These are phyloP conservation scores for Breynia disticha DNA, from an alignment of 441 rosid species.

Conservation along the genomic window DNA sequence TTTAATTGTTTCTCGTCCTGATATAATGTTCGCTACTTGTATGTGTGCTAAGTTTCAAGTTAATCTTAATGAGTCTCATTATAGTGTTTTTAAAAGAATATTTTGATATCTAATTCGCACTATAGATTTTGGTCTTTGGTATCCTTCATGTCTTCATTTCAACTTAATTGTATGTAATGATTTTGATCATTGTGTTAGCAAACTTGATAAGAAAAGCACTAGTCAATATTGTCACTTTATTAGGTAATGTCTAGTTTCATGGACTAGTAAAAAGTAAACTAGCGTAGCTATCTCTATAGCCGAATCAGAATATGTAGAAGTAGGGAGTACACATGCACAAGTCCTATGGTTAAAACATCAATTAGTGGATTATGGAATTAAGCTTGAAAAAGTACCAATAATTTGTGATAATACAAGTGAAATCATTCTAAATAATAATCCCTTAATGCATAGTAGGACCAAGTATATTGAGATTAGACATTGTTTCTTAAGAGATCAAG, in stretches of 20 bases:
- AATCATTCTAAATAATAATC: no score
- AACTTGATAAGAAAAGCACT: neutral
- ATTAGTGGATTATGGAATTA: no score
- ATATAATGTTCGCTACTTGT: neutral
- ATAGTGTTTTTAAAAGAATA: neutral
- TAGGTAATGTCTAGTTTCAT: neutral
- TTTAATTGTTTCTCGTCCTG: neutral
- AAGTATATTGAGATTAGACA: no score
- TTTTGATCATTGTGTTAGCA: neutral
- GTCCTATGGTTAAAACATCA: neutral
- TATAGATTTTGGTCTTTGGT: no score
- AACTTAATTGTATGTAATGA: neutral
- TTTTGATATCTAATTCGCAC: neutral
- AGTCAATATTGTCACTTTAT: neutral
- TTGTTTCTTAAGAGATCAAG: no score
- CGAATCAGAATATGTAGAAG: neutral
- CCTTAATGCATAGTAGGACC: no score
- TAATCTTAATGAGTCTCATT: neutral
- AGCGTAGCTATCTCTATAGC: neutral
- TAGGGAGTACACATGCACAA: neutral
- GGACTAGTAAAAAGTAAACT: neutral
- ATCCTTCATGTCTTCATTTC: no score
- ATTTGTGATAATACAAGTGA: no score
- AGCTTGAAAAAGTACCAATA: no score
- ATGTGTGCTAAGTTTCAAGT: neutral